Percentiles rank a stretch among this genome's conserved stretches.
phyloP scores from a whole-genome alignment of 2,329 filamentous ascomycete genomes.

The Ramichloridium luteum region DNA sequence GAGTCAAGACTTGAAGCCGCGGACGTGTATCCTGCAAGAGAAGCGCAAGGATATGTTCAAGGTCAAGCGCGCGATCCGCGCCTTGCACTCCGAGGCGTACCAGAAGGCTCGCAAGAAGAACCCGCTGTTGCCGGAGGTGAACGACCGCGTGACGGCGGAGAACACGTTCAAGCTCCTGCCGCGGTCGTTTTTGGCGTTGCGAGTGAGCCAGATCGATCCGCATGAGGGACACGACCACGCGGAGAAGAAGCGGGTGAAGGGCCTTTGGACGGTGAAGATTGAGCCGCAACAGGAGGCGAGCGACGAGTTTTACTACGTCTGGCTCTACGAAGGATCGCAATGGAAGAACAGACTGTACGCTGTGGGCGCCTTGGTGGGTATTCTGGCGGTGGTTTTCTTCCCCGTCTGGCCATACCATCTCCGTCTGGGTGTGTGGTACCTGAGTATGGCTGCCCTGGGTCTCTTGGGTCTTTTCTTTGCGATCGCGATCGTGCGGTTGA shows the following conservation, averaged over 20 bases:
- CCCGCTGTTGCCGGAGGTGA: constrained; percentile 74
- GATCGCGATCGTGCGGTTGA: constrained; percentile 94
- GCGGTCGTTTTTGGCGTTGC: constrained; percentile 82
- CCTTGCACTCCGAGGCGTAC: constrained; percentile 79
- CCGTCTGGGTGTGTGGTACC: constrained; percentile 90
- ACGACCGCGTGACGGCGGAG: constrained; percentile 76
- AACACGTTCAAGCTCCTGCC: constrained; percentile 92
- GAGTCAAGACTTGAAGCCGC: constrained; percentile 70
- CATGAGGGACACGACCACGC: constrained; percentile 58
- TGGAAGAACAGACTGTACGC: constrained; percentile 90
- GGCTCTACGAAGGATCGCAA: constrained; percentile 90
- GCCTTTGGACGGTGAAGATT: constrained; percentile 88
- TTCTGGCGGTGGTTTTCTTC: constrained; percentile 87
- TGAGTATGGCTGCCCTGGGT: constrained; percentile 85
- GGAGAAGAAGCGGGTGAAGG: constrained; percentile 84
- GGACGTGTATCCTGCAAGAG: constrained; percentile 87
- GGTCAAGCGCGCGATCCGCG: constrained; percentile 92
- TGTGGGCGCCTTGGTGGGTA: constrained; percentile 63
- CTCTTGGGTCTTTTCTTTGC: constrained; percentile 87
- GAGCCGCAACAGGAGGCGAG: constrained; percentile 86
- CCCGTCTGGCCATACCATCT: constrained; percentile 89
- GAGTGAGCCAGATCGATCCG: constrained; percentile 71
- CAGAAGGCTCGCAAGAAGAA: constrained; percentile 82
- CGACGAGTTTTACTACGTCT: constrained; percentile 88
- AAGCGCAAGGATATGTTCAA: constrained; percentile 98